phyloP scores from a whole-genome alignment of 495 filamentous ascomycete genomes.

The Trichoderma gamsii region DNA sequence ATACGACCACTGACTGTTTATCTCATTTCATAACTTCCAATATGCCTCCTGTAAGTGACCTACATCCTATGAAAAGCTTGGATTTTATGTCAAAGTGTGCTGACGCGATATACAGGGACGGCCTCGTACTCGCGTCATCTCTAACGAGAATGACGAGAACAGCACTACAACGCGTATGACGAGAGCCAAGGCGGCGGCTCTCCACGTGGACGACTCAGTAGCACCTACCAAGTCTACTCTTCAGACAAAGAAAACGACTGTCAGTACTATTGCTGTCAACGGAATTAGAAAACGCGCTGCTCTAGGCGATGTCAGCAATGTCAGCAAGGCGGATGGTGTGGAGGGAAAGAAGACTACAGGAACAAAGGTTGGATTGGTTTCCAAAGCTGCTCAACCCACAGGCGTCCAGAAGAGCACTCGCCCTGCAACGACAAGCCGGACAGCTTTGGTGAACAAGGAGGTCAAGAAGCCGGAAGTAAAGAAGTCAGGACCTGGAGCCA shows the following conservation, averaged over 20 bases:
- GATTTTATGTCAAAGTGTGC: not conserved
- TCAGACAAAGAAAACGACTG: conserved; percentile 64
- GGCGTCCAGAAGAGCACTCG: conserved; percentile 63
- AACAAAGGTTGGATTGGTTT: conserved; percentile 58
- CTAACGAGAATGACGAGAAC: conserved; percentile 96
- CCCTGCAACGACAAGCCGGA: conserved; percentile 38
- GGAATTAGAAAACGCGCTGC: conserved; percentile 62
- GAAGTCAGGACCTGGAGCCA: conserved; percentile 64
- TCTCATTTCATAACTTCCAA: conserved; percentile 20
- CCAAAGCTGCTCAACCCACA: conserved; percentile 69
- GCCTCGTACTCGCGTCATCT: conserved; percentile 42
- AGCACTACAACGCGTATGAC: conserved; percentile 72
- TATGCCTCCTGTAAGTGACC: conserved; percentile 49
- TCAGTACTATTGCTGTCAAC: conserved; percentile 46
- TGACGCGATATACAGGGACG: conserved; percentile 27
- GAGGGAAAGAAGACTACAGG: conserved; percentile 66
- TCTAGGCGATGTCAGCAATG: conserved; percentile 93
- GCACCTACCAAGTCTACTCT: conserved; percentile 56
- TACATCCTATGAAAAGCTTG: not conserved
- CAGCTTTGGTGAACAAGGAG: conserved; percentile 58
- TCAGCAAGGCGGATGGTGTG: conserved; percentile 63
- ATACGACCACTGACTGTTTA: not conserved
- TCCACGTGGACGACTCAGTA: conserved; percentile 51
- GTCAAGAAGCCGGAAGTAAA: conserved; percentile 68
- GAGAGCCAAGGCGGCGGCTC: conserved; percentile 80